Evolutionary conservation across 1,284 basidiomycete species (phyloP).

Genomic region (Trichosporon sp.): DNA sequence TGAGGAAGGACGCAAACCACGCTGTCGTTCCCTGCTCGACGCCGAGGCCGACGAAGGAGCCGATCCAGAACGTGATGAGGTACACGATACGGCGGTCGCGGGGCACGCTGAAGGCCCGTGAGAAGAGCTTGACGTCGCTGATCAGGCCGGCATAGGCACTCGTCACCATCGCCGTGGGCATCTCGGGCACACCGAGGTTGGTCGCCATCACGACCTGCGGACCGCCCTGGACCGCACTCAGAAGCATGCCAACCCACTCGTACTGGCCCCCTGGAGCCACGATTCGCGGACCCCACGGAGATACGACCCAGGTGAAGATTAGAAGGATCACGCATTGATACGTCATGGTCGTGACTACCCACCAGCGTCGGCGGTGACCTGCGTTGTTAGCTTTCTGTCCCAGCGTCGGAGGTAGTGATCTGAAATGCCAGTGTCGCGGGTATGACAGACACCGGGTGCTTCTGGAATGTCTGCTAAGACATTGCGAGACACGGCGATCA

Average conservation of each 20-base stretch:
- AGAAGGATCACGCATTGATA: constrained; percentile 29
- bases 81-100: constrained; percentile 39
- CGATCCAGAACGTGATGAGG: constrained; percentile 37
- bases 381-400: background rate
- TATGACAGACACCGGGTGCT: background rate
- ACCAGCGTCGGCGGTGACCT: constrained; percentile 33
- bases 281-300: background rate
- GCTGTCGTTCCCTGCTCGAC: constrained; percentile 22
- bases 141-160: constrained; percentile 38
- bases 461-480: too few relatives aligned
- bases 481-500: background rate
- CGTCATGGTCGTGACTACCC: constrained; percentile 30
- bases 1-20: constrained; percentile 25
- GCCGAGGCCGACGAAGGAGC: constrained; percentile 33
- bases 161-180: constrained; percentile 43
- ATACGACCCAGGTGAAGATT: constrained; percentile 28
- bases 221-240: constrained; percentile 34
- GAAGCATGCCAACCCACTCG: constrained; percentile 35
- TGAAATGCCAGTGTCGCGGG: background rate
- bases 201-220: constrained; percentile 40
- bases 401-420: background rate
- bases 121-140: constrained; percentile 38
- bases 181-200: constrained; percentile 35
- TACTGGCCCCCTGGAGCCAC: constrained; percentile 18
- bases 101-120: background rate